Base-by-base conservation (phyloP, 768 basidiomycete species). In the Glaciozyma antarctica region DNA sequence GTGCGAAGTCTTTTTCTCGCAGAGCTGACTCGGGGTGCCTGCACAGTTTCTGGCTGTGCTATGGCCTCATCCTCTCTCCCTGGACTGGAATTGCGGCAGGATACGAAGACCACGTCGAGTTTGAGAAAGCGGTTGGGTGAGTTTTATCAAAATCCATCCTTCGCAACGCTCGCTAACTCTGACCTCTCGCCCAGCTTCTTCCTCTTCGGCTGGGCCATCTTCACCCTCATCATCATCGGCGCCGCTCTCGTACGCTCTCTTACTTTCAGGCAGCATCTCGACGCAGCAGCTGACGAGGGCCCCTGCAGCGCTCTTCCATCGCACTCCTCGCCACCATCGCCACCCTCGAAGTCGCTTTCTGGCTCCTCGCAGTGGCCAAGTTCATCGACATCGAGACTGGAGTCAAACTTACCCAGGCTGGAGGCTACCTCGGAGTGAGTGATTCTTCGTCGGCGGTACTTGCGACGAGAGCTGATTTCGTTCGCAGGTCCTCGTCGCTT, bases 1-100 rank as follows among this genome's bases (percentile, higher is more conserved):
- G 0, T 86, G 86, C 2, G 91, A 87, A 67, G 90, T 90, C 30
- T 86, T 84, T 3, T 92, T 90, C 81, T 92, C 32, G 38, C 38
- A 12, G 38, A 41, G 5, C 38, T 41, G 38, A 41, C 12, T 13
- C 13, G 6, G 7, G 38, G 8, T 41, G 38, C 7, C 13, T 13
- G 13, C 13, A 12, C 38, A 41, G 38, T 12, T 41, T 41, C 38
- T 41, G 38, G 38, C 38, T 41, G 5, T 41, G 38, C 12, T 41
- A 83, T 59, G 87, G 84, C 6, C 80, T 83, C 0, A 84, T 92
- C 70, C 76, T 87, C 72, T 81, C 88, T 52, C 90, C 90, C 2
- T 81, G 81, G 45, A 81, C 81, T 2, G 87, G 86, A 12, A 81
- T 90, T 54, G 17, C 71, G 8, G 74, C 79, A 0, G 82, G 88